Conservation (phyloP, 2,329 filamentous ascomycete genomes). For the Apiospora malaysiana region DNA sequence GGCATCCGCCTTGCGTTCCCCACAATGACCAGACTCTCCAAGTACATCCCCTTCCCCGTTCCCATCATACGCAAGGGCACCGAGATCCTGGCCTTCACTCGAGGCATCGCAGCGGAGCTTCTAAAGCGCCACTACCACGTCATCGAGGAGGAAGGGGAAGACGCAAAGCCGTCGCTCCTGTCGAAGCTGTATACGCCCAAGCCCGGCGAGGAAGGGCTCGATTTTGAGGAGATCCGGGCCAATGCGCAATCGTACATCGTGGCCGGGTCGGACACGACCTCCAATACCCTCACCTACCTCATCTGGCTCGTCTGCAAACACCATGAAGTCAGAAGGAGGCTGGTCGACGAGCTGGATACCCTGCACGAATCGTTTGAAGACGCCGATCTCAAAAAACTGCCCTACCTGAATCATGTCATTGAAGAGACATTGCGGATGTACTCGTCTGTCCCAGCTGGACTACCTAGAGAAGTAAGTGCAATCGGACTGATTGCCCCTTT, state of each 20-base stretch:
- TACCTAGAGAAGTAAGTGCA: conserved; percentile 44
- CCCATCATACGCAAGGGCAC: conserved; percentile 30
- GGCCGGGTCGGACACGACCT: conserved; percentile 59
- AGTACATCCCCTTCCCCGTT: conserved; percentile 30
- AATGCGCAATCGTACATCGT: conserved; percentile 45
- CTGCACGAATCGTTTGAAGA: conserved; percentile 42
- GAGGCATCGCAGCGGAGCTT: conserved; percentile 36
- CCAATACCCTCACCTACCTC: conserved; percentile 55
- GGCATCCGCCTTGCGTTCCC: conserved; percentile 39
- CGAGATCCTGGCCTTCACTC: conserved; percentile 28
- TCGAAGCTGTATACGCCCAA: conserved; percentile 45
- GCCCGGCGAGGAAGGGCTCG: conserved; percentile 37
- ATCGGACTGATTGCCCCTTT: neutral
- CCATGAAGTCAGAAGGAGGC: conserved; percentile 36
- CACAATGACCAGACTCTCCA: conserved; percentile 32
- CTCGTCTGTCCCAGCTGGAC: conserved; percentile 43
- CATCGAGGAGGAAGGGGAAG: conserved; percentile 28
- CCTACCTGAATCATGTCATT: conserved; percentile 49
- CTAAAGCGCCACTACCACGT: conserved; percentile 36
- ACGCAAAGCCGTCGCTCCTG: conserved; percentile 41
- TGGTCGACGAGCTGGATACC: conserved; percentile 43
- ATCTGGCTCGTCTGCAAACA: conserved; percentile 46
- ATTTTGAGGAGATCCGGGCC: conserved; percentile 41
- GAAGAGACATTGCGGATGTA: conserved; percentile 53
- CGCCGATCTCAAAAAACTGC: conserved; percentile 42